These are phyloP conservation scores for Pseudocercospora macadamiae DNA, from an alignment of 2,329 filamentous ascomycete species.

Conservation along the genomic window DNA sequence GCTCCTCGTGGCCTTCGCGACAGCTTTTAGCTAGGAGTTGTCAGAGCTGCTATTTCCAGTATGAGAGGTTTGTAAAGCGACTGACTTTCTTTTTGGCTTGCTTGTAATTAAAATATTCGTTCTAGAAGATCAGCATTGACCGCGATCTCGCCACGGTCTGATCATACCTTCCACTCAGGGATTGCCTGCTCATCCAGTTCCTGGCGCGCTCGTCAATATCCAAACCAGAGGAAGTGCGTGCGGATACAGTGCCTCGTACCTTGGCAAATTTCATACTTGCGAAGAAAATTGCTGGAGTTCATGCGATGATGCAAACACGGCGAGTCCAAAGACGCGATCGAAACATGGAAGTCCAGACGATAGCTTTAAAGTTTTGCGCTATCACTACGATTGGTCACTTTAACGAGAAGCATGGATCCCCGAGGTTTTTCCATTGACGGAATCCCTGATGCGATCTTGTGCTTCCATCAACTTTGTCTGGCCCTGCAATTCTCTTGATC, in stretches of 20 bases:
- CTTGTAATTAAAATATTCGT: slow-evolving; percentile 95
- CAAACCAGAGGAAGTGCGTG: not conserved
- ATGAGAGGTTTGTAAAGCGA: not conserved
- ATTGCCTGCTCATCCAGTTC: slow-evolving; percentile 87
- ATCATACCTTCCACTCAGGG: slow-evolving; percentile 77
- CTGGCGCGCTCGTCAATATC: not conserved
- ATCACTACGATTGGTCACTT: too few species aligned
- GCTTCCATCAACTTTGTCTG: too few species aligned
- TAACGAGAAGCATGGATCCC: too few species aligned
- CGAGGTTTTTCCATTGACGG: too few species aligned
- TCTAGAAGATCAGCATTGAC: slow-evolving; percentile 4
- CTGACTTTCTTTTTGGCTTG: slow-evolving; percentile 20
- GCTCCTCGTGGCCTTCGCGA: slow-evolving; percentile 13
- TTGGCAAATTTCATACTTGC: slow-evolving; percentile 32
- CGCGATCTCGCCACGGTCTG: not conserved
- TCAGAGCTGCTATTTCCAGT: not conserved
- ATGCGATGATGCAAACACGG: not conserved
- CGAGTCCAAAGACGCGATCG: not conserved
- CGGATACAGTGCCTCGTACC: not conserved
- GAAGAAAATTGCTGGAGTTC: not conserved
- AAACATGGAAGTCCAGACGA: not conserved
- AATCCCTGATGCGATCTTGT: too few species aligned
- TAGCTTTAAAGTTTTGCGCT: not conserved
- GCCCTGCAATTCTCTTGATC: too few species aligned
- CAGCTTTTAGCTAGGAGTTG: slow-evolving; percentile 10